Base-by-base conservation (phyloP, 2,329 filamentous ascomycete genomes). In the Colletotrichum spinosum region DNA sequence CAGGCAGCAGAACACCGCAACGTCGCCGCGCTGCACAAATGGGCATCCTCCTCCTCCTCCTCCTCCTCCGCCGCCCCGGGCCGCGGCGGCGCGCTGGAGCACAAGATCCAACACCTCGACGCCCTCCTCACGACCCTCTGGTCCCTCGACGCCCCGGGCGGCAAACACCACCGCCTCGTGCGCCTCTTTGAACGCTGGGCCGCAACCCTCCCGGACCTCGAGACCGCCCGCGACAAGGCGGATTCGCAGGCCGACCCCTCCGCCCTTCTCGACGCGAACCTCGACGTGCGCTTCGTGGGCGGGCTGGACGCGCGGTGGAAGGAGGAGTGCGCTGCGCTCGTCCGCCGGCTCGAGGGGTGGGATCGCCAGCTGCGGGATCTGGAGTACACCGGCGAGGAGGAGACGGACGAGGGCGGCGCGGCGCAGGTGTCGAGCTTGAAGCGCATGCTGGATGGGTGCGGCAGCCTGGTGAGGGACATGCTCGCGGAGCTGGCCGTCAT, bases 151-250 rank as follows among this genome's bases (percentile, higher is more conserved):
- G 86, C 86, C 60, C 77, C 81, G 0, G 84, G 81, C 2, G 88
- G 87, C 4, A 82, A 84, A 68, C 89, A 89, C 69, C 79, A 80
- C 11, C 80, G 86, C 17, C 77, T 86, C 0, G 83, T 88, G 37
- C 75, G 81, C 60, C 80, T 78, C 44, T 92, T 92, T 70, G 88
- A 90, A 74, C 78, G 75, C 54, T 92, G 89, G 89, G 78, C 83
- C 8, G 78, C 79, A 9, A 74, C 75, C 57, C 82, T 82, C 70
- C 78, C 78, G 13, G 79, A 80, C n/a, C 79, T 86, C 35, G 76
- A 84, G 46, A 77, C 79, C 35, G 79, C 81, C 33, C 79, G 85
- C 55, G 72, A 74, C 35, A 69, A 71, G 35, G 74, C 76, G 8
- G 78, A 78, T 51, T 73, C 76, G 4, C 73, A 75, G 7, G 67